Evolutionary conservation across 2,329 filamentous ascomycete species (phyloP).

Genomic region (Eutypella sp.): DNA sequence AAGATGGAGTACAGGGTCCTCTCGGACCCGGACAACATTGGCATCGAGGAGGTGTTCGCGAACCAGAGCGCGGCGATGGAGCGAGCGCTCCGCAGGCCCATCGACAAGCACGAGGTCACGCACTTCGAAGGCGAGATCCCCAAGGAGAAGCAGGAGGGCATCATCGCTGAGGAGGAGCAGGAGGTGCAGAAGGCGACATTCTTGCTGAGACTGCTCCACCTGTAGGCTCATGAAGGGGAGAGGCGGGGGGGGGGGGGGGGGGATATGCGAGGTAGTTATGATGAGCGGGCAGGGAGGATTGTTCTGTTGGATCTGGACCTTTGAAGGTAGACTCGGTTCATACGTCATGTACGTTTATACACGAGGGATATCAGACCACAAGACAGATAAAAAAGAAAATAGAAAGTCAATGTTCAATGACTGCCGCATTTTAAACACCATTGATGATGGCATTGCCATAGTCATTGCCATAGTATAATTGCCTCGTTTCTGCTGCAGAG

Average conservation of each 20-base stretch:
- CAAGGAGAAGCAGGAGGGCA: constrained; percentile 43
- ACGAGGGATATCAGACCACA: too few species aligned
- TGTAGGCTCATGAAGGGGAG: constrained; percentile 41
- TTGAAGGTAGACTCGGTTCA: too few species aligned
- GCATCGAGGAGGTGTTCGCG: constrained; percentile 64
- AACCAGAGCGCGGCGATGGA: constrained; percentile 65
- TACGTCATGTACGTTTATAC: too few species aligned
- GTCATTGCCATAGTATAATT: too few species aligned
- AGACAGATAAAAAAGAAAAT: neutral
- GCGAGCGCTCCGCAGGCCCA: constrained; percentile 70
- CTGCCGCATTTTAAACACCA: neutral
- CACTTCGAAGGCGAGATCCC: constrained; percentile 54
- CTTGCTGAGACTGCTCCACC: constrained; percentile 67
- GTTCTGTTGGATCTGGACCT: too few species aligned
- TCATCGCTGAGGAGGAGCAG: constrained; percentile 79
- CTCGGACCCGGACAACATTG: constrained; percentile 69
- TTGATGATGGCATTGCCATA: too few species aligned
- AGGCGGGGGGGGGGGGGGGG: neutral
- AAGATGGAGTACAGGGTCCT: constrained; percentile 88
- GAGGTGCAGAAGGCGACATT: constrained; percentile 81
- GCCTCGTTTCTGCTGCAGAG: too few species aligned
- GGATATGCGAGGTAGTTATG: neutral
- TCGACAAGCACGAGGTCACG: constrained; percentile 64
- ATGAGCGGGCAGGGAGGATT: too few species aligned
- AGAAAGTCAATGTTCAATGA: neutral